Base-by-base conservation (phyloP, 257 asterid genomes). In the Rubia yunnanensis region DNA sequence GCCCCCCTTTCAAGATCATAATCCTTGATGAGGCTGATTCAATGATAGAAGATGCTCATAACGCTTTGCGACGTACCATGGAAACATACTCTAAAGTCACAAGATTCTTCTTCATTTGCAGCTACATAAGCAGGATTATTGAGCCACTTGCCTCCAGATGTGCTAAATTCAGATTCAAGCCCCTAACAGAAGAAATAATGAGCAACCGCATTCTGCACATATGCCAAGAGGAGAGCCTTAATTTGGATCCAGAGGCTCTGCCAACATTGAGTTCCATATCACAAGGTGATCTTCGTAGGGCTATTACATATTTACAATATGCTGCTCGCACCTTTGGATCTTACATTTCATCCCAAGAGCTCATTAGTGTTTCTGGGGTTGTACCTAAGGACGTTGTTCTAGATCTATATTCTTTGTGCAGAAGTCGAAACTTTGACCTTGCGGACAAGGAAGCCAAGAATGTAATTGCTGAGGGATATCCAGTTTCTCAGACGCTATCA, bases 31-130 rank as follows among this genome's bases (percentile, higher is more conserved):
- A 92, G 85, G 98, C 98, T 13, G 97, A 92, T 84, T 92, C 98
- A 17, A 92, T 92, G 98, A 92, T 96, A 32, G 96, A 92, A 83
- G 98, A 92, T 81, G 98, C 98, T 73, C 97, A 92, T n/a, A n/a
- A n/a, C n/a, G n/a, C n/a, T n/a, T n/a, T n/a, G n/a, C n/a, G n/a
- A n/a, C n/a, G n/a, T n/a, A n/a, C n/a, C n/a, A n/a, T n/a, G n/a
- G n/a, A n/a, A n/a, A n/a, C n/a, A n/a, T n/a, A n/a, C n/a, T n/a
- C n/a, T n/a, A n/a, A n/a, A n/a, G n/a, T n/a, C n/a, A n/a, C n/a
- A n/a, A n/a, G n/a, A n/a, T n/a, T n/a, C n/a, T n/a, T n/a, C n/a
- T n/a, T n/a, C n/a, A n/a, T n/a, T n/a, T n/a, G n/a, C n/a, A n/a
- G n/a, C n/a, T n/a, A n/a, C 32, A 60, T 70, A 22, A 69, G 58